Evolutionary conservation across 1,139 yeast species (phyloP), one percentile per base, ranked within the genome.

Genomic region (Blastobotrys capitulatus): DNA sequence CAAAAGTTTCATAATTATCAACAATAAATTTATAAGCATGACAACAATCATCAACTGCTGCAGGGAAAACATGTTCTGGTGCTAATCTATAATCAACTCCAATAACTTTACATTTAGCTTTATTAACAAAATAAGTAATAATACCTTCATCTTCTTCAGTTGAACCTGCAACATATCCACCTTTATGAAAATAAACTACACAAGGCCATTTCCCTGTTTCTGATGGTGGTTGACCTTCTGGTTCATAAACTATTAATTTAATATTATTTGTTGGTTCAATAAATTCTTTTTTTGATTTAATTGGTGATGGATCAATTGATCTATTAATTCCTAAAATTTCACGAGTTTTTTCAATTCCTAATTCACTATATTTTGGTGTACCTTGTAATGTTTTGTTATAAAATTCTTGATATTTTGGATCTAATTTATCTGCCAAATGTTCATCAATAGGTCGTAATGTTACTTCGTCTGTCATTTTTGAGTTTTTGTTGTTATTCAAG

Each of bases 41-140:
- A 57, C 64, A 74, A 16, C 75, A 60, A 60, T 76, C 80, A 18
- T 76, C 71, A 3, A 74, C 72, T 45, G 75, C 69, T 9, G 78
- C 77, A 1, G 80, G 80, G 55, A 66, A 76, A 15, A 75, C 75
- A 54, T 64, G 57, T 56, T 76, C 78, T 6, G 80, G 80, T 0
- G 78, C 79, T 45, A 74, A 60, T 38, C 78, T 56, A 58, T 75
- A 75, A 54, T 75, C 78, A n/a, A 62, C 61, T 4, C 57, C 52
- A n/a, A 50, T 42, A 8, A 50, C 50, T 10, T 40, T 40, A 53
- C 56, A 48, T 18, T 44, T 25, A 65, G 44, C 58, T 49, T 29
- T 67, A 69, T 22, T 74, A 72, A 42, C 40, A 25, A 27, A 47
- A n/a, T 32, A n/a, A 2, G 50, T 43, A 18, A 44, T 26, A 3